Percentiles rank a stretch among this genome's conserved stretches.
Evolutionary conservation across 2,329 filamentous ascomycete genomes (phyloP).

Genomic region (Ophiobolus disseminans): DNA sequence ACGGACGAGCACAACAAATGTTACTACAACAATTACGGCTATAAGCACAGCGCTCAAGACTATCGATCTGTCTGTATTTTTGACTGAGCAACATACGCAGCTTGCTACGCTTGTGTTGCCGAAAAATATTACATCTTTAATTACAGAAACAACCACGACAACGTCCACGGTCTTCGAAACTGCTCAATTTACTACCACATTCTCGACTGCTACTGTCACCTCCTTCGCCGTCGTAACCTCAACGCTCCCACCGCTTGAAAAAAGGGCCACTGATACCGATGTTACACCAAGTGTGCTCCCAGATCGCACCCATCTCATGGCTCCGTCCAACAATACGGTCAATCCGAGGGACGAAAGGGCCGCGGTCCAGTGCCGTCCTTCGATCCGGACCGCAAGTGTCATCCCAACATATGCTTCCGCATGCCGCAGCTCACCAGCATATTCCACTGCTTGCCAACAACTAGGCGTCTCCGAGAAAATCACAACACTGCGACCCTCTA

Average conservation of each 20-base stretch:
- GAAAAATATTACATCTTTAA: background rate
- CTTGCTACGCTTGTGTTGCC: background rate
- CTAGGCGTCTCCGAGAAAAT: background rate
- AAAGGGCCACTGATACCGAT: background rate
- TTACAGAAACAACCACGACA: background rate
- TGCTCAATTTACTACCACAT: background rate
- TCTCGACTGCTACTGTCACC: conserved; percentile 1
- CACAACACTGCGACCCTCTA: background rate
- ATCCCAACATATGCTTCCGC: background rate
- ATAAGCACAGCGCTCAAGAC: background rate
- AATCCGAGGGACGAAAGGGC: background rate
- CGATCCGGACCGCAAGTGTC: background rate
- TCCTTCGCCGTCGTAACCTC: background rate
- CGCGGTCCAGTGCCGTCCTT: background rate
- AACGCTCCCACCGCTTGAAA: background rate
- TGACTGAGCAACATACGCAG: background rate
- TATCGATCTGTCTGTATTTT: background rate
- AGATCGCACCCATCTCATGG: background rate
- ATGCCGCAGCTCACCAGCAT: background rate
- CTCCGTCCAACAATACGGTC: background rate
- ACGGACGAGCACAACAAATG: background rate
- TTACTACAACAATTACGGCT: background rate
- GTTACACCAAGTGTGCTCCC: background rate
- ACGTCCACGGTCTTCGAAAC: background rate
- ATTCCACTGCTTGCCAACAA: background rate